These are phyloP conservation scores for Wickerhamomyces chaumierensis DNA, from an alignment of 805 yeast genomes.

Conservation along the genomic window DNA sequence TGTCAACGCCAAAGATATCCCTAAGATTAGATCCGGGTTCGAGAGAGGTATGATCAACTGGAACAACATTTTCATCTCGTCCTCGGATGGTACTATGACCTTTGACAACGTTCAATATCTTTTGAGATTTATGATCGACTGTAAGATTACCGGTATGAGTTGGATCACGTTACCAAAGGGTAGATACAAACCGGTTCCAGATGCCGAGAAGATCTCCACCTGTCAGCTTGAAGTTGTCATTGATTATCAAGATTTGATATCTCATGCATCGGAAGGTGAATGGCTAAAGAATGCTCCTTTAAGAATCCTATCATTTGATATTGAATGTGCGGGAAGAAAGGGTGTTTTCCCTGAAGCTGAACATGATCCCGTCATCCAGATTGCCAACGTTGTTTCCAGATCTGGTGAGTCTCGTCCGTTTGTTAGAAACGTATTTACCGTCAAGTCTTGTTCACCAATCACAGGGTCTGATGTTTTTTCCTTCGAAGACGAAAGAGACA, in stretches of 20 bases:
- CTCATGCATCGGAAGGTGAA: slow-evolving; percentile 87
- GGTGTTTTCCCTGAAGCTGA: slow-evolving; percentile 96
- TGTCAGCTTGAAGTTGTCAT: slow-evolving; percentile 81
- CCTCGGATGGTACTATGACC: slow-evolving; percentile 45
- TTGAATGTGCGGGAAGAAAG: slow-evolving; percentile 96
- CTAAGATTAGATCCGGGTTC: slow-evolving; percentile 65
- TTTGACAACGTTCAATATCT: slow-evolving; percentile 87
- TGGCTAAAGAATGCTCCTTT: slow-evolving; percentile 91
- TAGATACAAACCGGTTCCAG: slow-evolving; percentile 42
- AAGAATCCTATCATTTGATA: slow-evolving; percentile 88
- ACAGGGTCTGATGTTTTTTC: slow-evolving; percentile 87
- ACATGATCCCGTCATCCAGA: slow-evolving; percentile 90
- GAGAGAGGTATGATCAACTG: slow-evolving; percentile 71
- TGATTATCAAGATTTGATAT: slow-evolving; percentile 52
- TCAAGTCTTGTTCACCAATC: slow-evolving; percentile 82
- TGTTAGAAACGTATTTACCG: slow-evolving; percentile 88
- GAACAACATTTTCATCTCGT: slow-evolving; percentile 49
- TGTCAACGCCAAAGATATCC: slow-evolving; percentile 52
- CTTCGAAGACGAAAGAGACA: slow-evolving; percentile 62
- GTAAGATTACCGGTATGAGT: slow-evolving; percentile 90
- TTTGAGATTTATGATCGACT: slow-evolving; percentile 83
- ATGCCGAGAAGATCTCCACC: slow-evolving; percentile 40
- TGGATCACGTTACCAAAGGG: slow-evolving; percentile 87
- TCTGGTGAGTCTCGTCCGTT: slow-evolving; percentile 84
- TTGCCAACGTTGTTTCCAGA: slow-evolving; percentile 84